Percentiles rank a stretch among this genome's conserved stretches.
Conservation (phyloP, 2,329 filamentous ascomycete species). For the Trichoderma semiorbis region DNA sequence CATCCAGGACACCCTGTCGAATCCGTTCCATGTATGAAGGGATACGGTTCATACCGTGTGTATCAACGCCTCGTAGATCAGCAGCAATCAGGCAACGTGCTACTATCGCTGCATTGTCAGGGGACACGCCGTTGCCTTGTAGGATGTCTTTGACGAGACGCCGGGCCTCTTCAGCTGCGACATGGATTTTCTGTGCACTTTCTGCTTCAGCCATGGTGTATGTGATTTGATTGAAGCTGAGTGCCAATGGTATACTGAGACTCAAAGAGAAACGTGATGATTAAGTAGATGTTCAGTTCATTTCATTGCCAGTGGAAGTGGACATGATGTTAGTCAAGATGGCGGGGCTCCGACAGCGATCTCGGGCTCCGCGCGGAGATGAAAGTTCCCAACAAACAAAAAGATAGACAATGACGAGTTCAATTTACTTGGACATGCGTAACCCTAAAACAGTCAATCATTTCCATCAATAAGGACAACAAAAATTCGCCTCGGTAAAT, state of each 20-base stretch:
- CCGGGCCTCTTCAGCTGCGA: slow-evolving; percentile 39
- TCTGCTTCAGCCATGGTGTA: neutral
- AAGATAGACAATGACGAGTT: neutral
- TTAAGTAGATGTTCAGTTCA: neutral
- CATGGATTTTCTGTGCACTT: slow-evolving; percentile 5
- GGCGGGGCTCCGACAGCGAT: slow-evolving; percentile 10
- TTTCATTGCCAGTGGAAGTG: neutral
- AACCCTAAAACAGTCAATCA: neutral
- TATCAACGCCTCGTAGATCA: slow-evolving; percentile 75
- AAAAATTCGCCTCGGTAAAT: neutral
- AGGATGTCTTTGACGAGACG: slow-evolving; percentile 55
- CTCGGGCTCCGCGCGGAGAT: slow-evolving; percentile 4
- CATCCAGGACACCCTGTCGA: slow-evolving; percentile 64
- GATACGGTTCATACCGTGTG: slow-evolving; percentile 72
- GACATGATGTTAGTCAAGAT: neutral
- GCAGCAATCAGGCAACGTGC: slow-evolving; percentile 69
- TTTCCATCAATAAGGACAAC: neutral
- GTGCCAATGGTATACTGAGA: neutral
- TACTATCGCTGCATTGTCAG: slow-evolving; percentile 57
- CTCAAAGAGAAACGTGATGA: neutral
- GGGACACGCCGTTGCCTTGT: slow-evolving; percentile 56
- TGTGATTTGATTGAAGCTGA: neutral
- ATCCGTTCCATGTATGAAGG: slow-evolving; percentile 74
- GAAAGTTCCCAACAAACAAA: neutral
- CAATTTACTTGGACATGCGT: neutral